Base-by-base conservation (phyloP, 139 green algal species). In the Deuterostichococcus epilithicus region DNA sequence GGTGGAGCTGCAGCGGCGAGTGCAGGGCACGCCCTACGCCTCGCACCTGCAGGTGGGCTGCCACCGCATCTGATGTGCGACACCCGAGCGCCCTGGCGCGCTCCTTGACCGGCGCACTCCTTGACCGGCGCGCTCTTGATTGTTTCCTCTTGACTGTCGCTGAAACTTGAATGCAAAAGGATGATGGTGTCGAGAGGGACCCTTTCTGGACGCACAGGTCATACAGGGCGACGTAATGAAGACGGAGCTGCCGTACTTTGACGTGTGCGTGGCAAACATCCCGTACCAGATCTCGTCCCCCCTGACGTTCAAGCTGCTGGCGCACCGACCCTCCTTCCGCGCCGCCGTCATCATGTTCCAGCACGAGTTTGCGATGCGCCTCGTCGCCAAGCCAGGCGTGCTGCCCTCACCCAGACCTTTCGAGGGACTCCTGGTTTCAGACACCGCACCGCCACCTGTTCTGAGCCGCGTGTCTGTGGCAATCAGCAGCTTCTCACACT, bases 261-360 rank as follows among this genome's bases (percentile, higher is more conserved):
- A 99, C 88, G 79, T 99, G 20, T 99, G 95, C 82, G 96, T 99
- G 32, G 96, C 96, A 73, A 99, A 99, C 87, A 98, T 98, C 73
- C 96, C 96, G 4, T 99, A 99, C 88, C 96, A 99, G 82, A 99
- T 99, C 70, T 99, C 96, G 18, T 98, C 93, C 0, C 95, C 96
- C 13, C 89, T 99, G 75, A 97, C 92, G 13, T 99, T 99, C 91
- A 99, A 99, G 84, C 92, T 99, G 79, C 87, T 99, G 63, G 85
- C 93, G 32, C 93, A 98, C 82, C 71, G 78, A 39, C 84, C 86
- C 26, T 59, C 80, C 58, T 98, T 97, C 81, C 83, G 96, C 2
- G 91, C 92, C 1, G 96, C 96, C 23, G 89, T 99, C 69, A 97
- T 99, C 86, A 99, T 99, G 96, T 98, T 97, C 80, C 96, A 99